phyloP scores from a whole-genome alignment of 108 stramenopile genomes.

The Cyclotella sp. region DNA sequence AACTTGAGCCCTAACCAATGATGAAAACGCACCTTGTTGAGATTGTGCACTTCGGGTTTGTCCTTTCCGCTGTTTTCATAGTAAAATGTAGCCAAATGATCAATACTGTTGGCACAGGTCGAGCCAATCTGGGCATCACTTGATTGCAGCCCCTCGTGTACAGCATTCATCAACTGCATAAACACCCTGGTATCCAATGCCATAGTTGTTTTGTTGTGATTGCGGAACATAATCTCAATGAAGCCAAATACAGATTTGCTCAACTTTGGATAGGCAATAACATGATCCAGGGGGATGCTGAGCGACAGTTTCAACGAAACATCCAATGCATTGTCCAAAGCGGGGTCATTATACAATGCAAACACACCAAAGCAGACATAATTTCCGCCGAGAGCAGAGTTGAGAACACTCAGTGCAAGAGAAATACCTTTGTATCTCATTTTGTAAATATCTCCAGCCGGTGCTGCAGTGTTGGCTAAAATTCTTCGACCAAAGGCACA shows the following conservation, averaged over 20 bases:
- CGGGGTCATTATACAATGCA: constrained; percentile 94
- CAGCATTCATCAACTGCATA: constrained; percentile 92
- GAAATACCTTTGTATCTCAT: constrained; percentile 94
- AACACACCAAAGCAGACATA: constrained; percentile 99
- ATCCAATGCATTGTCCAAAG: constrained; percentile 91
- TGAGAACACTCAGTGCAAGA: constrained; percentile 86
- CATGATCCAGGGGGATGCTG: constrained; percentile 89
- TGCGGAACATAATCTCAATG: constrained; percentile 94
- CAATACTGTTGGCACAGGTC: constrained; percentile 92
- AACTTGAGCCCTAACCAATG: not conserved
- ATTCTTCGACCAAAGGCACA: constrained; percentile 89
- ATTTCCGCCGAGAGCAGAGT: constrained; percentile 94
- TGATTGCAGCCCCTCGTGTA: constrained; percentile 95
- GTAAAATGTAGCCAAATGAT: constrained; percentile 95
- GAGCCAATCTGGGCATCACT: constrained; percentile 88
- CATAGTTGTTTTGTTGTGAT: constrained; percentile 87
- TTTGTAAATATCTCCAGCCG: constrained; percentile 86
- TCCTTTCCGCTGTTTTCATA: constrained; percentile 92
- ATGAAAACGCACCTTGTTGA: constrained; percentile 74
- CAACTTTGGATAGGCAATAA: constrained; percentile 95
- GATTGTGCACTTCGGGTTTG: constrained; percentile 82
- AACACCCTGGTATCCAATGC: constrained; percentile 89
- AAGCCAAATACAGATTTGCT: constrained; percentile 94
- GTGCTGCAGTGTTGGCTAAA: constrained; percentile 60
- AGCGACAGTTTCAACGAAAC: constrained; percentile 89